Percentiles rank a stretch among this genome's conserved stretches.
Evolutionary conservation across 2,329 filamentous ascomycete genomes (phyloP).

Genomic region (Cryphonectria nitschkei): DNA sequence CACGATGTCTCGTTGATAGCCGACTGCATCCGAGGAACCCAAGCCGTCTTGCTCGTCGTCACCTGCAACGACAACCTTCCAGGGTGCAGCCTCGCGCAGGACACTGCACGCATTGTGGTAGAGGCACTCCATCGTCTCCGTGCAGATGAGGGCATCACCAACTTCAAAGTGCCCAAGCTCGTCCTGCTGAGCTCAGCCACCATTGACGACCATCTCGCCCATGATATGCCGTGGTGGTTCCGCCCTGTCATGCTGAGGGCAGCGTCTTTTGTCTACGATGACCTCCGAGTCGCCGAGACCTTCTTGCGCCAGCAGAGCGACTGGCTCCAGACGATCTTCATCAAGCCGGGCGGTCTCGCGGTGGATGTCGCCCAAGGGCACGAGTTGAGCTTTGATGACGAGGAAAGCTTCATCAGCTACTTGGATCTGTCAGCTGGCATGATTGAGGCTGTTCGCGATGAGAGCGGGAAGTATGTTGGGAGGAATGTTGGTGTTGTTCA

Average conservation of each 20-base stretch:
- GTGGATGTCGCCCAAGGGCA: constrained; percentile 45
- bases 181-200: constrained; percentile 49
- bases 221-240: constrained; percentile 36
- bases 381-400: constrained; percentile 40
- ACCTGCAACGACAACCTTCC: constrained; percentile 50
- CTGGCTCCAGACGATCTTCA: constrained; percentile 44
- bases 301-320: constrained; percentile 42
- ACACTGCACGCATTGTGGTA: constrained; percentile 42
- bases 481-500: constrained; percentile 38
- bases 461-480: constrained; percentile 34
- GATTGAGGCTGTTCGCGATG: constrained; percentile 49
- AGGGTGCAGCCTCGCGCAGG: constrained; percentile 42
- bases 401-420: constrained; percentile 46
- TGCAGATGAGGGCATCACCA: not conserved
- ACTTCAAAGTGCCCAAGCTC: constrained; percentile 39
- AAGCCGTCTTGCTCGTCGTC: constrained; percentile 46
- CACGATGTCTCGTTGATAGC: constrained; percentile 43
- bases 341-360: constrained; percentile 47
- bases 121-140: constrained; percentile 39
- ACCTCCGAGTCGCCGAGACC: constrained; percentile 41
- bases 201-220: constrained; percentile 43
- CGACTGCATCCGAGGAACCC: constrained; percentile 40
- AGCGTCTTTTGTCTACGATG: constrained; percentile 44
- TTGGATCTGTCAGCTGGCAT: constrained; percentile 51
- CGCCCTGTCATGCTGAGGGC: constrained; percentile 37